Evolutionary conservation across 2,329 filamentous ascomycete species (phyloP).

Genomic region (Scleromitrula shiraiana): DNA sequence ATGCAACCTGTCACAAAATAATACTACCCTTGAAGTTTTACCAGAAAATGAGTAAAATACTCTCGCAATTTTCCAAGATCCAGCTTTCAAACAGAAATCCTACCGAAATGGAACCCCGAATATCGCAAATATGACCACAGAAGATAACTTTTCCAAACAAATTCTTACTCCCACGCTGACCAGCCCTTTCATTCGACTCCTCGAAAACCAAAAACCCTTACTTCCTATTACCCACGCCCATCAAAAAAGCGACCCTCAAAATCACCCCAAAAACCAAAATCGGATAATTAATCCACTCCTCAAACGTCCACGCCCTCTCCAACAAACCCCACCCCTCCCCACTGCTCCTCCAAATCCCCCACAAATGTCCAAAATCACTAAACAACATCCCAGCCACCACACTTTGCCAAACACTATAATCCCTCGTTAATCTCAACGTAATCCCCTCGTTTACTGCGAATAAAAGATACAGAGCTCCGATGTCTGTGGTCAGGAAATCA

Average conservation of each 20-base stretch:
- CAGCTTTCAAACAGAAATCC: too few relatives aligned
- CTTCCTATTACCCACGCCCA: slow-evolving; percentile 25
- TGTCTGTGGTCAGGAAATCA: slow-evolving; percentile 24
- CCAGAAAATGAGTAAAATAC: too few relatives aligned
- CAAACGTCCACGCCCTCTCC: slow-evolving; percentile 31
- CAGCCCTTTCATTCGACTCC: background rate
- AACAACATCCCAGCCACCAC: slow-evolving; percentile 22
- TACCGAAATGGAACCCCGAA: too few relatives aligned
- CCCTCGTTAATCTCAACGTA: slow-evolving; percentile 24
- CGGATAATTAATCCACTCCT: slow-evolving; percentile 33
- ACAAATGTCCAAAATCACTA: slow-evolving; percentile 28
- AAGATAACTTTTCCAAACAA: background rate
- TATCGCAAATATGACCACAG: too few relatives aligned
- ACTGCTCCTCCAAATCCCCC: slow-evolving; percentile 31
- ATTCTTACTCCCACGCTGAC: too few relatives aligned
- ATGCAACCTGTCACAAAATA: too few relatives aligned
- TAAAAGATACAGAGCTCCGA: slow-evolving; percentile 27
- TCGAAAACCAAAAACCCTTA: background rate
- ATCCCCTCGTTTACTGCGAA: slow-evolving; percentile 28
- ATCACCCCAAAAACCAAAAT: slow-evolving; percentile 28
- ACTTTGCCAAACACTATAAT: slow-evolving; percentile 26
- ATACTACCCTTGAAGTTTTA: too few relatives aligned
- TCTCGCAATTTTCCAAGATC: too few relatives aligned
- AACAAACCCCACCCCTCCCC: slow-evolving; percentile 21
- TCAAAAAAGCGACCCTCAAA: slow-evolving; percentile 32